A percentile compares a stretch with the other conserved stretches of the same genome.
These are phyloP conservation scores for Rhododendron ferrugineum DNA, from an alignment of 148 eudicot species.

Conservation along the genomic window DNA sequence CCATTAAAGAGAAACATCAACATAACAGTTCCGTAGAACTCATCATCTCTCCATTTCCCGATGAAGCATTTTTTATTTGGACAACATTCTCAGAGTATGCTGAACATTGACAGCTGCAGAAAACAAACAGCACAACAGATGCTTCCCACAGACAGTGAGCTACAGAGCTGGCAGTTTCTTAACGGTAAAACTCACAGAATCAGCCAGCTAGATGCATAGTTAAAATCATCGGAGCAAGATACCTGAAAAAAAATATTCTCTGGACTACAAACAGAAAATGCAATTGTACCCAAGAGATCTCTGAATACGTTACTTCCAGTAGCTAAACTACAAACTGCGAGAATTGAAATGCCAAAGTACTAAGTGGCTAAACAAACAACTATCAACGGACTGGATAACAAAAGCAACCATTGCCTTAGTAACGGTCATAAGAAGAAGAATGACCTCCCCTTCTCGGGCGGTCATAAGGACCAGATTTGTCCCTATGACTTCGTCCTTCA, in stretches of 20 bases:
- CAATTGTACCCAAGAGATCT: not conserved
- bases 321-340: not conserved
- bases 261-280: not conserved
- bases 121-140: not conserved
- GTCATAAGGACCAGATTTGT: slow-evolving; percentile 25
- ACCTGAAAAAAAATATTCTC: not conserved
- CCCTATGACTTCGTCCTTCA: slow-evolving; percentile 14
- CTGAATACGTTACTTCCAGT: not conserved
- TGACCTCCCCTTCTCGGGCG: slow-evolving; percentile 20
- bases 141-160: not conserved
- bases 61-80: not conserved
- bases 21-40: not conserved
- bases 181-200: not conserved
- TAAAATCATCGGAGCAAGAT: not conserved
- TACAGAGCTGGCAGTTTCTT: not conserved
- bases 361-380: not conserved
- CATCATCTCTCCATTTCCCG: not conserved
- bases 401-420: not conserved
- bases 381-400: not conserved
- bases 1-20: not conserved
- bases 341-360: not conserved
- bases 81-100: not conserved
- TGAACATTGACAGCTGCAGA: not conserved
- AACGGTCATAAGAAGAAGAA: not conserved
- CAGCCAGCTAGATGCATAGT: not conserved